Base-by-base conservation (phyloP, 1,284 basidiomycete genomes). In the Cerrena zonata region DNA sequence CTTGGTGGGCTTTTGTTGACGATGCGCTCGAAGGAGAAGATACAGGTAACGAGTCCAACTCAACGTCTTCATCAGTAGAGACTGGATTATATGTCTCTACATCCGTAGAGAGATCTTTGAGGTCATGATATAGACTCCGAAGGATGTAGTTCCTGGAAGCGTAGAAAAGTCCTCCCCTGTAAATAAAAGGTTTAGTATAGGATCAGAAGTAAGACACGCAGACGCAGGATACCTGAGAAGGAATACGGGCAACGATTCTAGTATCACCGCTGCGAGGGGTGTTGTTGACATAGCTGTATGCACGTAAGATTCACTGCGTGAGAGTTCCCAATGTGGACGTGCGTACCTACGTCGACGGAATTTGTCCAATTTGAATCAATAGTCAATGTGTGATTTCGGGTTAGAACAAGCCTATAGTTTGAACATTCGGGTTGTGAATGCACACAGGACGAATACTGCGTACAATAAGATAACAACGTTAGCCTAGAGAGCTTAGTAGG, bases 61-160 rank as follows among this genome's bases (percentile, higher is more conserved):
- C 73, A 10, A 72, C 58, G 4, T 60, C 58, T 30, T 60, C 62
- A 39, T 62, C 58, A 12, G 61, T 52, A 48, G 54, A 53, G 39
- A 56, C 50, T n/a, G 59, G 39, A 2, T 47, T 53, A 21, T 51
- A 40, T 3, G 50, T 52, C 26, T 55, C 5, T 23, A 48, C 47
- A 10, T 58, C 54, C 36, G 55, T 50, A 59, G 55, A 75, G 45
- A 67, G 56, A 42, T 65, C 60, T 47, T 74, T 76, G 4, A 87
- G 67, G 60, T 84, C 78, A 45, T 77, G 73, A 62, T 82, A 84
- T 0, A 85, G 67, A 44, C 70, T 74, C 34, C 68, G 69, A 2
- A 80, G 66, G 34, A 86, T 68, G 53, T 77, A 81, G 52, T 73
- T 70, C 45, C 80, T 74, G 54, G 79, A 83, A 18, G 74, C 70